Percentiles rank a stretch among this genome's conserved stretches.
phyloP scores from a whole-genome alignment of 306 rosid genomes.

The Prunus mira region DNA sequence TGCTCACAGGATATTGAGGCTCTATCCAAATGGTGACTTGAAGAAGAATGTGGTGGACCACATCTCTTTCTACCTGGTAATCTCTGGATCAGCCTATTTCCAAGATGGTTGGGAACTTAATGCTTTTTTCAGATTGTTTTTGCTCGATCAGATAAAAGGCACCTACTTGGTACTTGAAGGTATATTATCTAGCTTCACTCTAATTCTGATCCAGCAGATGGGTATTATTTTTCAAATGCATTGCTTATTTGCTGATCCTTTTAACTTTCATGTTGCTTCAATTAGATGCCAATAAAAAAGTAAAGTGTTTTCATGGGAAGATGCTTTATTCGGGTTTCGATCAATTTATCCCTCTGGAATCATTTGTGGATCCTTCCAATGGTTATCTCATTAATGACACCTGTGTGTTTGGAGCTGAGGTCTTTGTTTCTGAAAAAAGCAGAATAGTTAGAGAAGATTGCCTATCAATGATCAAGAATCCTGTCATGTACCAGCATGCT shows the following conservation, averaged over 20 bases:
- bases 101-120: conserved; percentile 39
- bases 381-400: no score
- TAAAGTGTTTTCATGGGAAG: no score
- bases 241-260: background rate
- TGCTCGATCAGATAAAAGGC: conserved; percentile 47
- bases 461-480: conserved; percentile 36
- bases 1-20: conserved; percentile 42
- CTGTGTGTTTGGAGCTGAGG: no score
- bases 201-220: no score
- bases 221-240: no score
- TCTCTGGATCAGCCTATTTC: conserved; percentile 33
- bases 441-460: conserved; percentile 37
- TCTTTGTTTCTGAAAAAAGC: conserved; percentile 36
- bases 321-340: conserved; percentile 29
- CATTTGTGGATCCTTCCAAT: no score
- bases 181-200: background rate
- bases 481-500: conserved; percentile 18
- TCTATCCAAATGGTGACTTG: conserved; percentile 54
- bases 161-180: conserved; percentile 42
- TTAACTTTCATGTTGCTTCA: conserved; percentile 28
- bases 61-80: conserved; percentile 44
- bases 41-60: conserved; percentile 39
- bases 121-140: conserved; percentile 19
- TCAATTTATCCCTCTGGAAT: background rate
- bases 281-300: no score